Percentiles rank a stretch among this genome's conserved stretches.
Evolutionary conservation across 306 rosid genomes (phyloP).

Genomic region (Castanea crenata): DNA sequence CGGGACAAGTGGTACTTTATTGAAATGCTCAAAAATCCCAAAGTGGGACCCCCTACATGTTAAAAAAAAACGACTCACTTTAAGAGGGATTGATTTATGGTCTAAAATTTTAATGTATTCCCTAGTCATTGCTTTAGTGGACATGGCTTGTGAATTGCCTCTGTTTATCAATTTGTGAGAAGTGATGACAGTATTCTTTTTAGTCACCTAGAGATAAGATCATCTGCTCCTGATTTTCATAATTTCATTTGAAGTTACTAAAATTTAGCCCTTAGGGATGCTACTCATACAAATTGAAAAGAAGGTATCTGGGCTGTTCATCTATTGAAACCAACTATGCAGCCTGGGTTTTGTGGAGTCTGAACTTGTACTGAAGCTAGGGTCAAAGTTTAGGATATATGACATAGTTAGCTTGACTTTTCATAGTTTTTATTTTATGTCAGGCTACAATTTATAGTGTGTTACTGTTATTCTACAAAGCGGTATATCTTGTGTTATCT

Average conservation of each 20-base stretch:
- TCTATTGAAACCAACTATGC: background rate
- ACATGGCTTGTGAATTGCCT: background rate
- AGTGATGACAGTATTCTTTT: background rate
- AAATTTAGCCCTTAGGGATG: background rate
- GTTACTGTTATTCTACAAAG: background rate
- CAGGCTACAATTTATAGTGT: background rate
- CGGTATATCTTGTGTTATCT: background rate
- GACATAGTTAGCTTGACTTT: no score
- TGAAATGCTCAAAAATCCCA: no score
- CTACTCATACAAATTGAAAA: slow-evolving; percentile 3
- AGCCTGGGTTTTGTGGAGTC: slow-evolving; percentile 2
- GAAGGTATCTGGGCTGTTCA: background rate
- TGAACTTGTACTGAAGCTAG: background rate
- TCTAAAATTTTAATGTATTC: background rate
- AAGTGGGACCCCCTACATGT: background rate
- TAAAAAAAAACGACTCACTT: background rate
- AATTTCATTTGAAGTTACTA: background rate
- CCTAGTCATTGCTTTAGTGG: background rate
- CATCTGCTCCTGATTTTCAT: background rate
- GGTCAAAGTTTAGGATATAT: no score
- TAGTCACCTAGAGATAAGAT: background rate
- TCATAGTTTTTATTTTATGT: background rate
- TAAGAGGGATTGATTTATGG: background rate
- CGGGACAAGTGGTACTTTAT: no score
- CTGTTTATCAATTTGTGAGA: background rate